phyloP scores from a whole-genome alignment of 495 filamentous ascomycete genomes.

The Thermothielavioides terrestris region DNA sequence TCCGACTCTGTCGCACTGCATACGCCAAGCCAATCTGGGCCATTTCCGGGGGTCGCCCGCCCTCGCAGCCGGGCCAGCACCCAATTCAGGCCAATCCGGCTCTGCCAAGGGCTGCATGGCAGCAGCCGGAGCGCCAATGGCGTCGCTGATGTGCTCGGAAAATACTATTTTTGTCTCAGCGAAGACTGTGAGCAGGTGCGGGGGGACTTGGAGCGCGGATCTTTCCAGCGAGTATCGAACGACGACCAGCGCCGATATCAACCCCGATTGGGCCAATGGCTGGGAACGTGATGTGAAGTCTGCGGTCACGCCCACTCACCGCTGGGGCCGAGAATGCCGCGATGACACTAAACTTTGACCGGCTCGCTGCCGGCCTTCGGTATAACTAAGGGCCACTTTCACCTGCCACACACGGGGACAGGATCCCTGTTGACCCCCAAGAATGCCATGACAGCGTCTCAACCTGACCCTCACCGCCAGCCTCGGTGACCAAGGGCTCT shows the following conservation, averaged over 20 bases:
- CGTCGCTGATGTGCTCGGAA: not conserved
- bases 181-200: not conserved
- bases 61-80: not conserved
- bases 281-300: not conserved
- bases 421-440: not conserved
- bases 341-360: not conserved
- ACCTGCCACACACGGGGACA: slow-evolving; percentile 1
- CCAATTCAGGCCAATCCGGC: not conserved
- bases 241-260: too few species aligned
- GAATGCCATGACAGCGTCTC: not conserved
- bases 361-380: not conserved
- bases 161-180: slow-evolving; percentile 2
- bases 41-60: not conserved
- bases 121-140: slow-evolving; percentile 4
- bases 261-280: too few species aligned
- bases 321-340: too few species aligned
- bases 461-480: not conserved
- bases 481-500: slow-evolving; percentile 3
- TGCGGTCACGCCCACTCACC: not conserved
- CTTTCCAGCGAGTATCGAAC: not conserved
- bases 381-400: slow-evolving; percentile 7
- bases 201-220: slow-evolving; percentile 2
- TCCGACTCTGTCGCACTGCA: slow-evolving; percentile 2
- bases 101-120: not conserved
- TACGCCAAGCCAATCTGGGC: slow-evolving; percentile 8